Conservation (phyloP, 169 alveolate species). For the Theileria luwenshuni region DNA sequence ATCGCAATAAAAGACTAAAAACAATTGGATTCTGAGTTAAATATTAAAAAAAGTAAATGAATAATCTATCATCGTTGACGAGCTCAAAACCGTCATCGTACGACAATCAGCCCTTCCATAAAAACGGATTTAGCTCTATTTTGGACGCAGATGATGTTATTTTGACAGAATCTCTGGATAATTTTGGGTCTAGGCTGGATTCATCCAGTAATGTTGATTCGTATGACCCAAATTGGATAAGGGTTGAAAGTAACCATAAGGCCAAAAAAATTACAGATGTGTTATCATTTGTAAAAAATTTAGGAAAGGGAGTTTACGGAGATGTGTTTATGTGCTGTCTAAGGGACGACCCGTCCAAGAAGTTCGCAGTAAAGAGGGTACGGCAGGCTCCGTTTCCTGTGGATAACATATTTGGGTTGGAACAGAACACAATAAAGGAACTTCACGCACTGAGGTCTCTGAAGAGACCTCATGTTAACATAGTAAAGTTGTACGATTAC, state of each 20-base stretch:
- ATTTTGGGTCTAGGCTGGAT: constrained; percentile 18
- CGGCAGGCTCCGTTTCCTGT: constrained; percentile 67
- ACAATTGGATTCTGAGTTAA: constrained; percentile 5
- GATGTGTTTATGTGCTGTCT: constrained; percentile 69
- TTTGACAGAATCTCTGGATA: constrained; percentile 7
- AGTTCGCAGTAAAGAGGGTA: constrained; percentile 65
- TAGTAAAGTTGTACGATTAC: constrained; percentile 61
- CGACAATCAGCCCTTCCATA: neutral
- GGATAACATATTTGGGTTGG: constrained; percentile 64
- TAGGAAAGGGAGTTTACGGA: constrained; percentile 81
- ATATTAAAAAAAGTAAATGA: neutral
- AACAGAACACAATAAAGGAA: constrained; percentile 70
- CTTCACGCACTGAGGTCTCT: constrained; percentile 66
- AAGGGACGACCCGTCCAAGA: constrained; percentile 52
- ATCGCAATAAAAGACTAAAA: neutral
- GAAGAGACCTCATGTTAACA: constrained; percentile 63
- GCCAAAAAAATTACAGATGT: constrained; percentile 53
- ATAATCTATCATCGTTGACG: neutral
- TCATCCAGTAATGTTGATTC: constrained; percentile 24
- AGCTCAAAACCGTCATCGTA: neutral
- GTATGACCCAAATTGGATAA: constrained; percentile 29
- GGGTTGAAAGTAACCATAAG: constrained; percentile 29
- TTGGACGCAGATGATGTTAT: neutral
- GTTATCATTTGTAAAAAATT: constrained; percentile 61
- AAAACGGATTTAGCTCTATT: constrained; percentile 8